Evolutionary conservation across 306 rosid genomes (phyloP).

Genomic region (Quercus berberidifolia): DNA sequence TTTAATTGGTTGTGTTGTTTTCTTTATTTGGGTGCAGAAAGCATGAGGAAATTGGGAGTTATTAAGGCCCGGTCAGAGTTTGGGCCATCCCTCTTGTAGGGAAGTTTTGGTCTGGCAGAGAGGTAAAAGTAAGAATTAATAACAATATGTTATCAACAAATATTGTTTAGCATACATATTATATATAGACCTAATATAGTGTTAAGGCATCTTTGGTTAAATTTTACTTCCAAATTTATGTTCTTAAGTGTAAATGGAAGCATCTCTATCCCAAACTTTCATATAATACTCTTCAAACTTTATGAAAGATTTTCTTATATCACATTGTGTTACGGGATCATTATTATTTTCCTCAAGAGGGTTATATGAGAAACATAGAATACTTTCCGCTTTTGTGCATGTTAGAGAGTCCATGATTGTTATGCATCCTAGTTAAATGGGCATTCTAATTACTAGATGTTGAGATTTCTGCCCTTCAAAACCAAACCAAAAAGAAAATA

Average conservation of each 20-base stretch:
- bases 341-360: too few relatives aligned
- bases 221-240: neutral
- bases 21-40: slow-evolving; percentile 16
- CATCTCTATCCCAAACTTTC: neutral
- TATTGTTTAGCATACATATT: neutral
- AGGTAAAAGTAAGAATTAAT: neutral
- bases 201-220: neutral
- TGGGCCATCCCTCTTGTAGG: neutral
- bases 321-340: too few relatives aligned
- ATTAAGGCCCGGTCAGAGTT: neutral
- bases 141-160: neutral
- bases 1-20: neutral
- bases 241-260: neutral
- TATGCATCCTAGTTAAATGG: too few relatives aligned
- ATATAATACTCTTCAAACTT: neutral
- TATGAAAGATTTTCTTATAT: too few relatives aligned
- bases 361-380: too few relatives aligned
- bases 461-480: too few relatives aligned
- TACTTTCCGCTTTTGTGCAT: too few relatives aligned
- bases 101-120: slow-evolving; percentile 5
- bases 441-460: too few relatives aligned
- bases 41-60: slow-evolving; percentile 1
- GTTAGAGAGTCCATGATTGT: too few relatives aligned
- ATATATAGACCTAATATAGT: neutral
- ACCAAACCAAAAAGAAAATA: too few relatives aligned